Base-by-base conservation (phyloP, 805 yeast species). In the Kodamaea lidongshanica region DNA sequence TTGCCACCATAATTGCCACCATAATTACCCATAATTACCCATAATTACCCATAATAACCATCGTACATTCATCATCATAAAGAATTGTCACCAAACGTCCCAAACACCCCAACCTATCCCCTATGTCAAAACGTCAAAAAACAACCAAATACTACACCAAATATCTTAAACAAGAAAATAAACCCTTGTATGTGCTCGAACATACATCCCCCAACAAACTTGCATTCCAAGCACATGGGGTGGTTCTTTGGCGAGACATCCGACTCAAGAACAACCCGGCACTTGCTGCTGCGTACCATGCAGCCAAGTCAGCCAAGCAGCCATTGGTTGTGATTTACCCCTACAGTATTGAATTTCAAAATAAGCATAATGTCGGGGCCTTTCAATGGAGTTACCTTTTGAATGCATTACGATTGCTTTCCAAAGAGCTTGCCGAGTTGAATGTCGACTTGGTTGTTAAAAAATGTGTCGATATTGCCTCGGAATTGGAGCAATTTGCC, bases 241-340 rank as follows among this genome's bases (percentile, higher is more conserved):
- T 43, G 59, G 22, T 74, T 61, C 70, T 72, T 31, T 45, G 65
- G 11, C 54, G 61, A 20, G 79, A 73, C 38, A 46, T 72, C 16
- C 50, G 78, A 25, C 32, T 60, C 6, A 47, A 43, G 7, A 74
- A 72, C 41, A 72, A 72, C 40, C 50, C 47, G 1, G 69, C 64
- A 0, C 50, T 72, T 22, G 45, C 37, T 9, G 37, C 52, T 11
- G 69, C 71, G 2, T 40, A 61, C 21, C 37, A 54, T 13, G 37
- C 48, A 6, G 65, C 66, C 3, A 30, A 41, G 12, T 33, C 45
- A n/a, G 27, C 38, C 16, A 41, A 46, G 3, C 48, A 55, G 4
- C 61, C 65, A 2, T 48, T 70, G 32, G 43, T 67, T 8, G 57
- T 67, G 1, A 35, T 71, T 8, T 71, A 61, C 43, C 53, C 68